These are phyloP conservation scores for Cyamopsis tetragonoloba DNA, from an alignment of 306 rosid genomes.

Conservation along the genomic window DNA sequence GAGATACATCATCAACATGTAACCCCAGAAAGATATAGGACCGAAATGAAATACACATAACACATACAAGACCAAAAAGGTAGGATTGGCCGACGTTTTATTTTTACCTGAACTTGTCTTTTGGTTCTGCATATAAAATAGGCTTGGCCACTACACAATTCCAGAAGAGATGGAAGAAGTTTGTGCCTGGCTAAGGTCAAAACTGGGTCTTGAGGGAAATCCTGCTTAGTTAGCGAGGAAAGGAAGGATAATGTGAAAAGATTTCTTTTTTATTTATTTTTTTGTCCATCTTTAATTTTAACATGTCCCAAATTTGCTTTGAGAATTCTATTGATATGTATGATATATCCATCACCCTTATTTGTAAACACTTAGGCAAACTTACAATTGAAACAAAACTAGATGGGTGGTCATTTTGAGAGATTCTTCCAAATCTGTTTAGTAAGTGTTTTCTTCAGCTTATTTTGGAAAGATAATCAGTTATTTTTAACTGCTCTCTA, in stretches of 20 bases:
- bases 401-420: too few species aligned
- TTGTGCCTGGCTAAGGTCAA: conserved; percentile 73
- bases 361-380: not conserved
- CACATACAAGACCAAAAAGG: too few species aligned
- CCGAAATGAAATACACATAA: too few species aligned
- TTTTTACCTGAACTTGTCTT: not conserved
- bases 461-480: too few species aligned
- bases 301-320: conserved; percentile 7
- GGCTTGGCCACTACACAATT: conserved; percentile 90
- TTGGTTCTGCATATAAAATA: conserved; percentile 21
- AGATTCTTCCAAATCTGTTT: too few species aligned
- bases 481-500: too few species aligned
- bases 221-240: conserved; percentile 33
- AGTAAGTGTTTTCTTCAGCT: too few species aligned
- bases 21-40: too few species aligned
- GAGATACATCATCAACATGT: too few species aligned
- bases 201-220: conserved; percentile 69
- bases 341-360: not conserved
- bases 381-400: not conserved
- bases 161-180: conserved; percentile 96
- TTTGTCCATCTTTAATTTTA: not conserved
- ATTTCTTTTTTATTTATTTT: not conserved
- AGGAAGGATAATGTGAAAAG: not conserved
- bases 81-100: too few species aligned
- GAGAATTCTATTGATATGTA: not conserved